These are phyloP conservation scores for Teratosphaeria zuluensis DNA, from an alignment of 2,329 filamentous ascomycete species.

Conservation along the genomic window DNA sequence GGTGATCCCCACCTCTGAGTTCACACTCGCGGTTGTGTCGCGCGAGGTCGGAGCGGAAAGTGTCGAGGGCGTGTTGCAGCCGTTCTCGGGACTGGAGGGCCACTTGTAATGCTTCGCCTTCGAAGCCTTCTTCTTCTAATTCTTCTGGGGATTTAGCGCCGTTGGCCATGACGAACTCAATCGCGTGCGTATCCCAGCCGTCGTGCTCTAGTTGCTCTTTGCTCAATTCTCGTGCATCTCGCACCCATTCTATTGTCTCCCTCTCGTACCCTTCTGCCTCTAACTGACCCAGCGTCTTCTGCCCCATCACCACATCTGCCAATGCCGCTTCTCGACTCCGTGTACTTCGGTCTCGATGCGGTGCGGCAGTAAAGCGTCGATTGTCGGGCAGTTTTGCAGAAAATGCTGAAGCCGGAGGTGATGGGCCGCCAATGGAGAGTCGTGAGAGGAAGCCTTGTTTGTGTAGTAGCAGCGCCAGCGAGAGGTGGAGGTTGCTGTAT, in stretches of 20 bases:
- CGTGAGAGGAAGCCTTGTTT: constrained; percentile 71
- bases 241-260: constrained; percentile 18
- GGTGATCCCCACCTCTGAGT: neutral
- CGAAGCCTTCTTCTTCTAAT: constrained; percentile 9
- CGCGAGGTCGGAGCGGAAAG: constrained; percentile 3
- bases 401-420: constrained; percentile 38
- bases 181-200: constrained; percentile 15
- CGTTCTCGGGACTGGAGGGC: constrained; percentile 1
- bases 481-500: constrained; percentile 70
- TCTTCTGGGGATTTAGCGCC: constrained; percentile 7
- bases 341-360: constrained; percentile 14
- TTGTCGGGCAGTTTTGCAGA: constrained; percentile 20
- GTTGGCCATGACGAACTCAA: constrained; percentile 13
- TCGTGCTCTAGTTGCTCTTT: constrained; percentile 16
- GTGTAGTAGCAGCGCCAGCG: constrained; percentile 66
- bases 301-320: constrained; percentile 14
- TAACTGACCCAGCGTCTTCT: constrained; percentile 9
- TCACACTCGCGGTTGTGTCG: neutral
- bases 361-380: constrained; percentile 18
- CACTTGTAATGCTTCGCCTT: constrained; percentile 7
- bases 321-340: constrained; percentile 19
- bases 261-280: constrained; percentile 11
- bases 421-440: constrained; percentile 62
- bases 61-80: constrained; percentile 2
- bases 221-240: constrained; percentile 11